Conservation (phyloP, 1,139 yeast genomes). For the Hansenula sp. region DNA sequence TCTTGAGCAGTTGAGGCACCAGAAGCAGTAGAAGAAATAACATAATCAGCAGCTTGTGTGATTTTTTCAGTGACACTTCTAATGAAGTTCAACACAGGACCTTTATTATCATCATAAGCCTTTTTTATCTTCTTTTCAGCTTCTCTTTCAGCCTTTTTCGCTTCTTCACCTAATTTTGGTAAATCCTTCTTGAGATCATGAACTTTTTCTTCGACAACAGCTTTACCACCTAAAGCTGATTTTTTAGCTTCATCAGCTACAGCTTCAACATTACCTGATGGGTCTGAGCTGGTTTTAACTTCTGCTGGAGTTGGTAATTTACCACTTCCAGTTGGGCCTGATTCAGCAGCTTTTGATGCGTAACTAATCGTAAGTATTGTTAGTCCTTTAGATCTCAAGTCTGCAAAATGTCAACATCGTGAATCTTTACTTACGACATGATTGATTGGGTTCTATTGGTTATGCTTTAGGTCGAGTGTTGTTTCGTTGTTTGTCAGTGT, state of each 20-base stretch:
- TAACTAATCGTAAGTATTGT: background rate
- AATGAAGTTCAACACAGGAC: constrained; percentile 21
- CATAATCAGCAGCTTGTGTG: constrained; percentile 14
- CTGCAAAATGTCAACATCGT: background rate
- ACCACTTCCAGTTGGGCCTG: background rate
- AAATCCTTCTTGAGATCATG: constrained; percentile 18
- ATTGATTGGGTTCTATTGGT: background rate
- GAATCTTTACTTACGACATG: background rate
- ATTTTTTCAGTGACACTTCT: constrained; percentile 17
- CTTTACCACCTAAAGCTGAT: constrained; percentile 15
- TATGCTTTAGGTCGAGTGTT: background rate
- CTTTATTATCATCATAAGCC: constrained; percentile 22
- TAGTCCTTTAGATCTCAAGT: background rate
- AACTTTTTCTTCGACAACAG: constrained; percentile 14
- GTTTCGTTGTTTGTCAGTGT: too few species aligned
- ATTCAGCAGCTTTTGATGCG: constrained; percentile 7
- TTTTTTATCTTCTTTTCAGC: constrained; percentile 21
- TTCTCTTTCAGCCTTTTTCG: constrained; percentile 16
- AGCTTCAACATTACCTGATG: constrained; percentile 7
- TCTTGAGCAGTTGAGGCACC: constrained; percentile 18
- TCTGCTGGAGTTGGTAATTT: constrained; percentile 5
- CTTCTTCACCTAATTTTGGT: constrained; percentile 16
- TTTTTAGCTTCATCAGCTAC: constrained; percentile 11
- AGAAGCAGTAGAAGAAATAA: constrained; percentile 17
- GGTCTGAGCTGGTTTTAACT: constrained; percentile 8